A percentile compares a stretch with the other conserved stretches of the same genome.
Evolutionary conservation across 495 filamentous ascomycete species (phyloP).

Genomic region (Jackrogersella minutella): DNA sequence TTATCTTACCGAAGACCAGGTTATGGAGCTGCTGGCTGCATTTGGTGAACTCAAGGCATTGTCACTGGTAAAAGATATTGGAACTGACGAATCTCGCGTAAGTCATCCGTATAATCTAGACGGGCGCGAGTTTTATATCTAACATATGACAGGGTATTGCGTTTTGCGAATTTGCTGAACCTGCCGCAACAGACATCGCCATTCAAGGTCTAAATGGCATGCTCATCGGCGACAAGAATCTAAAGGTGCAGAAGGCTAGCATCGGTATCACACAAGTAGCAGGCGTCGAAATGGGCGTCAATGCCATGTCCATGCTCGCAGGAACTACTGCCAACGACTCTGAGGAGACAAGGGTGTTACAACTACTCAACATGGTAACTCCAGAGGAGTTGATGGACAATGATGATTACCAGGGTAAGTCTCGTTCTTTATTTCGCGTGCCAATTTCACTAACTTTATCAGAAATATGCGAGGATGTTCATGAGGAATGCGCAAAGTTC

Average conservation of each 20-base stretch:
- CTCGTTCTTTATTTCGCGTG: background rate
- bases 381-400: slow-evolving; percentile 91
- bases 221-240: slow-evolving; percentile 84
- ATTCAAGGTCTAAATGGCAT: slow-evolving; percentile 92
- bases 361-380: slow-evolving; percentile 98
- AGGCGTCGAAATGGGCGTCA: slow-evolving; percentile 92
- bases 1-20: slow-evolving; percentile 88
- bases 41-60: slow-evolving; percentile 96
- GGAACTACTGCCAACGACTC: slow-evolving; percentile 78
- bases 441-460: slow-evolving; percentile 33
- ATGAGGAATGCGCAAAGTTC: slow-evolving; percentile 91
- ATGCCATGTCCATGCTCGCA: slow-evolving; percentile 98
- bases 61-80: slow-evolving; percentile 84
- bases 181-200: slow-evolving; percentile 79
- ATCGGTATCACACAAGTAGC: slow-evolving; percentile 90
- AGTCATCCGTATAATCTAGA: slow-evolving; percentile 48
- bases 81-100: slow-evolving; percentile 88
- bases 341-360: slow-evolving; percentile 81
- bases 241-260: slow-evolving; percentile 88
- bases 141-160: slow-evolving; percentile 77
- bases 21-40: slow-evolving; percentile 84
- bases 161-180: slow-evolving; percentile 92
- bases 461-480: slow-evolving; percentile 95
- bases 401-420: slow-evolving; percentile 90
- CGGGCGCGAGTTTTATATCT: slow-evolving; percentile 8